Base-by-base conservation (phyloP, 306 rosid species). In the Quercus mongolica region DNA sequence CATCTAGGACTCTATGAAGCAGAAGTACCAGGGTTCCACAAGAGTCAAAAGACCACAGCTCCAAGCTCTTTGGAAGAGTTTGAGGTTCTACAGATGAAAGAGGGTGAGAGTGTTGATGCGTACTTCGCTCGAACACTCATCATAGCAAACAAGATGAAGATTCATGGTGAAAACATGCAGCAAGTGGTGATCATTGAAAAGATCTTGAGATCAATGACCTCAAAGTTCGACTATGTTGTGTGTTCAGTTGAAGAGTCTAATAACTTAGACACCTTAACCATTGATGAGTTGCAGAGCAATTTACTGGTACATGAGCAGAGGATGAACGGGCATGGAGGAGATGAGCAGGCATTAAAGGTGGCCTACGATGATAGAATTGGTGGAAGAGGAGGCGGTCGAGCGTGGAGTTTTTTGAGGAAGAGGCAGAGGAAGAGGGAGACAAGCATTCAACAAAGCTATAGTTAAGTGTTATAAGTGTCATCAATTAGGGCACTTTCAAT, bases 391-490 rank as follows among this genome's bases (percentile, higher is more conserved):
- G 26, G 72, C 0, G 3, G 26, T 68, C 46, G 6, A 19, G 15
- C 17, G 1, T 73, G 46, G 28, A 54, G 26, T 14, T 30, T 12
- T 3, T 18, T 0, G 8, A 73, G 76, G 65, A 73, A 68, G 72
- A 35, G 72, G 51, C 5, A 73, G 73, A 69, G 73, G 73, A 11
- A 17, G 51, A 69, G 73, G 73, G 0, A 14, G 52, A 62, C 35
- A 25, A 62, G 68, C 35, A 25, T 62, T 62, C 38, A 26, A 68
- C 52, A 68, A 67, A 28, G 44, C 76, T 13, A 51, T 2, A n/a
- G 46, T 73, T 15, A 7, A 73, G 62, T 73, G 76, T 26, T 73
- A 26, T 17, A 54, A 25, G 15, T 55, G 76, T 30, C 76, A 73
- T 52, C 56, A 73, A 9, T 55, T 73, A 8, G 49, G 76, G 8